Evolutionary conservation across 805 yeast species (phyloP).

Genomic region (Jamesozyma spencerorum): DNA sequence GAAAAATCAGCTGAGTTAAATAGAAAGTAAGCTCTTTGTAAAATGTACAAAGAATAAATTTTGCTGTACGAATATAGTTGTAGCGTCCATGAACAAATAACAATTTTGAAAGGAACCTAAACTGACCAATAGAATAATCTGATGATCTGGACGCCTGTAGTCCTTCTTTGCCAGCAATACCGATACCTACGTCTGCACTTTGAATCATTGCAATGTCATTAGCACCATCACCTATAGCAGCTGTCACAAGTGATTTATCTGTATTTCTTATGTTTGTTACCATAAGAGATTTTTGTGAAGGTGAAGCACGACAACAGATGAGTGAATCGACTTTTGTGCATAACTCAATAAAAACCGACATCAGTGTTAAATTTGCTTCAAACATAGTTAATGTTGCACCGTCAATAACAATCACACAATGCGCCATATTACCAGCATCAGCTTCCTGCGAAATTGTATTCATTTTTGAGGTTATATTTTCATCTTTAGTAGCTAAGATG

Average conservation of each 20-base stretch:
- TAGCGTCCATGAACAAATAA: constrained; percentile 92
- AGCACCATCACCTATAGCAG: constrained; percentile 98
- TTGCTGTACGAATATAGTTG: constrained; percentile 84
- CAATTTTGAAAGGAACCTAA: constrained; percentile 71
- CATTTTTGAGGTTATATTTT: constrained; percentile 56
- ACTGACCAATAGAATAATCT: constrained; percentile 92
- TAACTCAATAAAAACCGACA: constrained; percentile 72
- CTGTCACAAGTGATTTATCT: constrained; percentile 62
- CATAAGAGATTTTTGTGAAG: constrained; percentile 90
- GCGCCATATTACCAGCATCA: constrained; percentile 70
- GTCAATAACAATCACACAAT: constrained; percentile 88
- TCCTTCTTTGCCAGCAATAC: constrained; percentile 96
- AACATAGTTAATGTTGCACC: constrained; percentile 75
- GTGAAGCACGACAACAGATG: constrained; percentile 92
- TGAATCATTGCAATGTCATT: constrained; percentile 99
- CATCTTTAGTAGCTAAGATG: constrained; percentile 47
- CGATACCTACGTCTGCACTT: constrained; percentile 95
- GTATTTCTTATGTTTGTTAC: constrained; percentile 71
- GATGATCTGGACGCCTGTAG: constrained; percentile 92
- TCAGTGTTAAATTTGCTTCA: constrained; percentile 62
- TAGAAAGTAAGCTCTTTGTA: constrained; percentile 90
- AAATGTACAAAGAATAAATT: constrained; percentile 86
- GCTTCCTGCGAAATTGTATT: constrained; percentile 69
- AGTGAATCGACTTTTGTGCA: constrained; percentile 86
- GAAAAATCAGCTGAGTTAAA: constrained; percentile 79